Evolutionary conservation across 2,329 filamentous ascomycete species (phyloP).

Genomic region (Taxawa tesnikishii): DNA sequence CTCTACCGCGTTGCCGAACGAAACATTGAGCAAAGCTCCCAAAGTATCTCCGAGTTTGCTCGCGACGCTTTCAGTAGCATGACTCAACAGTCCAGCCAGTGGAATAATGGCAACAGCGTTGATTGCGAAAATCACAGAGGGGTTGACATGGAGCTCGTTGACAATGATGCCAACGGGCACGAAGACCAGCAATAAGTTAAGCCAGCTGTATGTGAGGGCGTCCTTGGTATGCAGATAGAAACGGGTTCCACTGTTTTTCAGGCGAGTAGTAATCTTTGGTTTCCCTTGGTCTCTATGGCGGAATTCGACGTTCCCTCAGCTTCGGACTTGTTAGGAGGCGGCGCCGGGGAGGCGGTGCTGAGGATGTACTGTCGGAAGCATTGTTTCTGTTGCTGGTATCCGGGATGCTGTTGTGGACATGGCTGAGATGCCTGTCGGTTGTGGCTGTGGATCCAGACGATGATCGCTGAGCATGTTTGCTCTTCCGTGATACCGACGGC

Average conservation of each 20-base stretch:
- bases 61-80: slow-evolving; percentile 38
- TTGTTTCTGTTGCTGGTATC: slow-evolving; percentile 12
- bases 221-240: slow-evolving; percentile 44
- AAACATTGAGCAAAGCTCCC: slow-evolving; percentile 38
- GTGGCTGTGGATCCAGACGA: slow-evolving; percentile 13
- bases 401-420: slow-evolving; percentile 8
- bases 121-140: slow-evolving; percentile 36
- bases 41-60: slow-evolving; percentile 34
- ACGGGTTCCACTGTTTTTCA: slow-evolving; percentile 36
- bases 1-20: slow-evolving; percentile 41
- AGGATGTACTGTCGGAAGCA: slow-evolving; percentile 16
- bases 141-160: slow-evolving; percentile 29
- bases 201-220: slow-evolving; percentile 59
- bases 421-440: slow-evolving; percentile 11
- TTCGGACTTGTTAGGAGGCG: slow-evolving; percentile 32
- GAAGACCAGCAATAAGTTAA: slow-evolving; percentile 66
- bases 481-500: slow-evolving; percentile 7
- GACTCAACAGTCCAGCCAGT: slow-evolving; percentile 34
- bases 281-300: slow-evolving; percentile 34
- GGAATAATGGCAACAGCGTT: slow-evolving; percentile 40
- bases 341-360: slow-evolving; percentile 19
- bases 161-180: slow-evolving; percentile 65
- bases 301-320: slow-evolving; percentile 39
- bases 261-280: slow-evolving; percentile 35
- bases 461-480: slow-evolving; percentile 13